Conservation (phyloP, 805 yeast genomes). For the Kregervanrija delftensis region DNA sequence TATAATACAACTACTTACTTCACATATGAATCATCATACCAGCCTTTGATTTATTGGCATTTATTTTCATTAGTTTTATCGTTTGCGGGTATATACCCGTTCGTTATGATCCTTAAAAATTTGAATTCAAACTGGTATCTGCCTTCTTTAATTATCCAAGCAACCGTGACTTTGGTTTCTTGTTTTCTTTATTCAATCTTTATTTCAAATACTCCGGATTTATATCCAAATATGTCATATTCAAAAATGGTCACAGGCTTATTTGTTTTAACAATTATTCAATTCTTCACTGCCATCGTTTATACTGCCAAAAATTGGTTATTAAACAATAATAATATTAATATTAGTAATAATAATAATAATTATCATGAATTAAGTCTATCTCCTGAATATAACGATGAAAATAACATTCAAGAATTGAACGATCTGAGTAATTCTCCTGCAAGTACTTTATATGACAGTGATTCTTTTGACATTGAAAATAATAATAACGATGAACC, state of each 20-base stretch:
- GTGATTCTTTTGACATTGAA: conserved; percentile 23
- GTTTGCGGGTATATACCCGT: conserved; percentile 57
- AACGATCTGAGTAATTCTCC: conserved; percentile 19
- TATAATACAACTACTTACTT: conserved; percentile 77
- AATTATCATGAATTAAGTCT: too few relatives aligned
- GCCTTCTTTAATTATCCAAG: conserved; percentile 47
- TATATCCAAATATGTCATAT: conserved; percentile 77
- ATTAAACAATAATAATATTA: neutral
- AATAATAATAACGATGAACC: neutral
- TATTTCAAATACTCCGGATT: conserved; percentile 49
- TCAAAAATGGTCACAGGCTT: conserved; percentile 57
- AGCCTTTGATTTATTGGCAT: conserved; percentile 50
- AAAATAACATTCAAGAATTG: too few relatives aligned
- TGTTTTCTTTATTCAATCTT: conserved; percentile 51
- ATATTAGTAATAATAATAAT: too few relatives aligned
- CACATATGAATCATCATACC: conserved; percentile 43
- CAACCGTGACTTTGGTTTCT: conserved; percentile 40
- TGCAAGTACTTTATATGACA: conserved; percentile 30
- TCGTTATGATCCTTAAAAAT: conserved; percentile 57
- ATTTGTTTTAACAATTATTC: conserved; percentile 44
- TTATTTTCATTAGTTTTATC: conserved; percentile 36
- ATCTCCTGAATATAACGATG: too few relatives aligned
- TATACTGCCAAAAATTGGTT: conserved; percentile 40
- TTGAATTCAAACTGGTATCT: conserved; percentile 52
- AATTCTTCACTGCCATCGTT: conserved; percentile 48